Percentiles rank a stretch among this genome's conserved stretches.
Conservation (phyloP, 2,329 filamentous ascomycete species). For the Diplodia seriata region DNA sequence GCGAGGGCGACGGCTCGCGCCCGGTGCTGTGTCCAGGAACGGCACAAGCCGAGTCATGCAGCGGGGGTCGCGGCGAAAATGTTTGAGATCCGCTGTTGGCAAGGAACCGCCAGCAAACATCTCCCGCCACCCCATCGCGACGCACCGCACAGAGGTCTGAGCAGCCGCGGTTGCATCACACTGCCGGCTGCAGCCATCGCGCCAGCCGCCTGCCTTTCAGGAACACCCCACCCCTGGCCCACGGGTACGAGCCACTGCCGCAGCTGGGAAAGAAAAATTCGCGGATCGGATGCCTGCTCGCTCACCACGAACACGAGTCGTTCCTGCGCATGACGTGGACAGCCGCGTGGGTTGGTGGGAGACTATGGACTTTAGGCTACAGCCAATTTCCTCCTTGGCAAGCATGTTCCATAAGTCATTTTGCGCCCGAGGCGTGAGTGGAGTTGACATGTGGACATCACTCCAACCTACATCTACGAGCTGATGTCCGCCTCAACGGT, state of each 20-base stretch:
- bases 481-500: too few relatives aligned
- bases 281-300: constrained; percentile 20
- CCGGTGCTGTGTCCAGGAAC: constrained; percentile 21
- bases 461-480: too few relatives aligned
- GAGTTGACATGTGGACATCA: too few relatives aligned
- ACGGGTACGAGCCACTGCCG: background rate
- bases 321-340: constrained; percentile 14
- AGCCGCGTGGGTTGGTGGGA: constrained; percentile 3
- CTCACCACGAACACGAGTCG: constrained; percentile 11
- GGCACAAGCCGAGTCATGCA: constrained; percentile 21
- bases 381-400: background rate
- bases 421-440: too few relatives aligned
- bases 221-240: constrained; percentile 10
- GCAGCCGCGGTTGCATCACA: background rate
- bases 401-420: background rate
- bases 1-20: background rate
- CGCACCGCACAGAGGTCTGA: constrained; percentile 12
- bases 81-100: constrained; percentile 17
- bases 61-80: constrained; percentile 8
- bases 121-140: constrained; percentile 16
- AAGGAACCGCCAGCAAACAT: constrained; percentile 24
- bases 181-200: constrained; percentile 17
- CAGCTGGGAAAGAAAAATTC: background rate
- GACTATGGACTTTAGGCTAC: background rate
- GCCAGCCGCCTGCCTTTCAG: constrained; percentile 18